Evolutionary conservation across 768 basidiomycete genomes (phyloP).

Genomic region (Trametes elegans): DNA sequence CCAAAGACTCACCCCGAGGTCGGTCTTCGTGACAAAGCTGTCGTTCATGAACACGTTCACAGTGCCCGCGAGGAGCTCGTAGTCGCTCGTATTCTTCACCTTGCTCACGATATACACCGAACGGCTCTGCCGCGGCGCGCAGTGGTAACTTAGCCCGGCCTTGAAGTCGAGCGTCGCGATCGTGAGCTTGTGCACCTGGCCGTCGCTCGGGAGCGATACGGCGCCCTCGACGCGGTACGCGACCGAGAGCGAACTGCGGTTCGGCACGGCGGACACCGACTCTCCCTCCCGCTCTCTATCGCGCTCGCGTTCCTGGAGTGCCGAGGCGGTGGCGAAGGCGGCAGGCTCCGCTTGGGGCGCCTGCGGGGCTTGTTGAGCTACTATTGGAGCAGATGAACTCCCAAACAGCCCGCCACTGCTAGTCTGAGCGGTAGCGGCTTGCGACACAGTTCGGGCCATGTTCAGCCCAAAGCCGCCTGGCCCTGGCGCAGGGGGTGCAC

Average conservation of each 20-base stretch:
- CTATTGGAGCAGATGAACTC: too few species aligned
- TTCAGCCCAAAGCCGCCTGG: too few species aligned
- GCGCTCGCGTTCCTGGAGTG: neutral
- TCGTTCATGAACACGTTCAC: slow-evolving; percentile 58
- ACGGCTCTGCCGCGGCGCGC: slow-evolving; percentile 48
- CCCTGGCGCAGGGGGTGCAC: neutral
- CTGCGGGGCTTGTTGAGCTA: too few species aligned
- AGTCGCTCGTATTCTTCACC: slow-evolving; percentile 58
- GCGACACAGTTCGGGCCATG: too few species aligned
- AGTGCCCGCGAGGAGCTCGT: slow-evolving; percentile 51
- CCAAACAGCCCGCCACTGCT: too few species aligned
- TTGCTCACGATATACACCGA: slow-evolving; percentile 45
- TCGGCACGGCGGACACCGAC: neutral
- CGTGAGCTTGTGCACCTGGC: slow-evolving; percentile 51
- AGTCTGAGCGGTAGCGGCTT: too few species aligned
- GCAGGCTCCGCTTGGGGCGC: too few species aligned
- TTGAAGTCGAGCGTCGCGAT: slow-evolving; percentile 49
- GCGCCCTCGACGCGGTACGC: slow-evolving; percentile 50
- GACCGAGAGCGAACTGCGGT: slow-evolving; percentile 51
- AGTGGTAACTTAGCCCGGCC: slow-evolving; percentile 44
- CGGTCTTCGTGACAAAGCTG: slow-evolving; percentile 53
- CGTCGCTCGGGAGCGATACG: slow-evolving; percentile 54
- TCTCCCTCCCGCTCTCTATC: neutral
- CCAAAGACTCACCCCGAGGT: slow-evolving; percentile 37
- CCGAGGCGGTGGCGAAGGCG: neutral